Base-by-base conservation (phyloP, 331 rosid species). In the Rhamnella rubrinervis region DNA sequence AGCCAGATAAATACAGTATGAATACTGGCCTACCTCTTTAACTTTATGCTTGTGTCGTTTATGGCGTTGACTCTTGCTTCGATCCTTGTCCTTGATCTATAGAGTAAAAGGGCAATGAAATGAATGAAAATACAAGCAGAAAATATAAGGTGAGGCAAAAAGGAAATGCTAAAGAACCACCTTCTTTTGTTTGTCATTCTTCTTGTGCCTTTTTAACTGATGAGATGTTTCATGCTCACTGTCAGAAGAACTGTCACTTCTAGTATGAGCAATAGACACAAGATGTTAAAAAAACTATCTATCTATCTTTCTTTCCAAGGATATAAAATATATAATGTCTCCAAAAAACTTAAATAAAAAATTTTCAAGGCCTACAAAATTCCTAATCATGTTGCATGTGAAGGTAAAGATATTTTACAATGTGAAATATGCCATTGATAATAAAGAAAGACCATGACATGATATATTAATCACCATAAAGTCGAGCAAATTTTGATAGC, bases 201-300 rank as follows among this genome's bases (percentile, higher is more conserved):
- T 93, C 84, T 89, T 91, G 85, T 80, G 90, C 87, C 87, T 85
- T 89, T 86, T 93, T 66, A 93, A 79, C 50, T 78, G 91, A 59
- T 67, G 77, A 40, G 96, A 85, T 19, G 87, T 61, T 64, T 88
- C 97, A 53, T 59, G 85, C 79, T 95, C 95, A 63, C 95, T 80
- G 67, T 83, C 87, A 13, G 89, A 85, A 70, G 92, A 87, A 81
- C 85, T 87, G 67, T 86, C 95, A 72, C 85, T 84, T 69, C 89
- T 80, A 60, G 66, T 72, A 50, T 12, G 28, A 58, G n/a, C 65
- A 71, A 14, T 26, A 47, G 49, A 52, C 10, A 28, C n/a, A 14
- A 62, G 8, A 55, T 61, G 66, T 74, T 58, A 64, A 35, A 72
- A 72, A 21, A 25, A 77, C 8, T 6, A 28, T 21, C 21, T 64